These are phyloP conservation scores for Nasturtium officinale DNA, from an alignment of 345 rosid genomes.

Conservation along the genomic window DNA sequence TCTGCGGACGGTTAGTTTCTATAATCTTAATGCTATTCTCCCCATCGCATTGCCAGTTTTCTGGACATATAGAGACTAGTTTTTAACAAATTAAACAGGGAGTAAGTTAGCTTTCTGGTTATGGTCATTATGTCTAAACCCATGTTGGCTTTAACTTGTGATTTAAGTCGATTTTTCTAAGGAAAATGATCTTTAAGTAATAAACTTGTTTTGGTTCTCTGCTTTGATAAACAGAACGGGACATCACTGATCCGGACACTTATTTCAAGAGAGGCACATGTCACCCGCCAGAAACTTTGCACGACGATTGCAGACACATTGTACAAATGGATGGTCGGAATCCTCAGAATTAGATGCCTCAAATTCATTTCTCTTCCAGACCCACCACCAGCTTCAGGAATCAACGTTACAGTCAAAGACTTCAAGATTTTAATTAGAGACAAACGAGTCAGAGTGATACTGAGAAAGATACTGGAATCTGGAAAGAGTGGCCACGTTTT, in stretches of 20 bases:
- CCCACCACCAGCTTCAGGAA: slow-evolving; percentile 45
- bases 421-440: slow-evolving; percentile 55
- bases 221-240: slow-evolving; percentile 66
- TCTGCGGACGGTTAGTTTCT: slow-evolving; percentile 85
- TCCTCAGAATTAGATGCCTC: slow-evolving; percentile 38
- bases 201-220: slow-evolving; percentile 21
- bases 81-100: background rate
- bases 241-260: slow-evolving; percentile 67
- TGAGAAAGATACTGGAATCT: slow-evolving; percentile 57
- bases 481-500: slow-evolving; percentile 60
- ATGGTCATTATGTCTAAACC: background rate
- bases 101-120: background rate
- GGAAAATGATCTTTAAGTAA: background rate
- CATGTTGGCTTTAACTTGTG: background rate
- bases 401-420: slow-evolving; percentile 47
- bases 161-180: background rate
- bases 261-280: slow-evolving; percentile 71
- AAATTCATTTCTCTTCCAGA: slow-evolving; percentile 43
- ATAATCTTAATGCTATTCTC: slow-evolving; percentile 12
- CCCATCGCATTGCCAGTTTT: background rate
- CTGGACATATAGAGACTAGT: background rate
- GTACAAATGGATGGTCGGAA: slow-evolving; percentile 56
- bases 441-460: slow-evolving; percentile 72
- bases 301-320: slow-evolving; percentile 56
- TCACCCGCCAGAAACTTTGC: slow-evolving; percentile 63